Base-by-base conservation (phyloP, 441 rosid genomes). In the Raphanus hybrid region DNA sequence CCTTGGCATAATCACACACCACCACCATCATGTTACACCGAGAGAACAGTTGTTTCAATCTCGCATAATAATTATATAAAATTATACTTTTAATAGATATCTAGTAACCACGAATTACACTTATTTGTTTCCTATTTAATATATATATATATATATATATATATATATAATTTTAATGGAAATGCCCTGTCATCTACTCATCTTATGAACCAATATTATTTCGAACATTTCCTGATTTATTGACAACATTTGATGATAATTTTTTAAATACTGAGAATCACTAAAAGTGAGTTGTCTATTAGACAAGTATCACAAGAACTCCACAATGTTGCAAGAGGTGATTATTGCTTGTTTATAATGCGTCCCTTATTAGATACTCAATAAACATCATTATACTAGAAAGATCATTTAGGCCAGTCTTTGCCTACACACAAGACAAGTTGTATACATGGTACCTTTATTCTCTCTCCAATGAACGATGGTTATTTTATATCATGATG, bases 21-120 rank as follows among this genome's bases (percentile, higher is more conserved):
- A 71, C 75, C 52, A 70, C 74, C 77, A 71, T 29, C 75, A 66
- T 74, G 43, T 57, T 66, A 66, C 77, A 67, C 73, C 78, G 45
- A 67, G 35, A 75, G 67, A 67, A 75, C 67, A 59, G 60, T 67
- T 58, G 66, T 67, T 67, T 67, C 73, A 67, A 75, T 65, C 39
- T 73, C 18, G 23, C 58, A 45, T 72, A 62, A 45, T 72, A 62
- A 62, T 43, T 64, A 32, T 23, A 64, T 35, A 52, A 64, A 20
- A 18, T 29, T 48, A n/a, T 64, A 54, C 39, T 23, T 26, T 37
- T 65, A 37, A 65, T 9, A 37, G 8, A n/a, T 64, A 20, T 63
- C 20, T 32, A 29, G 20, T 1, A 61, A 23, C 32, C 32, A 60
- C 57, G 5, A 15, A 12, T 18, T 43, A 69, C 59, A 54, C 59